These are phyloP conservation scores for Wickerhamiella cacticola DNA, from an alignment of 805 yeast species.

Conservation along the genomic window DNA sequence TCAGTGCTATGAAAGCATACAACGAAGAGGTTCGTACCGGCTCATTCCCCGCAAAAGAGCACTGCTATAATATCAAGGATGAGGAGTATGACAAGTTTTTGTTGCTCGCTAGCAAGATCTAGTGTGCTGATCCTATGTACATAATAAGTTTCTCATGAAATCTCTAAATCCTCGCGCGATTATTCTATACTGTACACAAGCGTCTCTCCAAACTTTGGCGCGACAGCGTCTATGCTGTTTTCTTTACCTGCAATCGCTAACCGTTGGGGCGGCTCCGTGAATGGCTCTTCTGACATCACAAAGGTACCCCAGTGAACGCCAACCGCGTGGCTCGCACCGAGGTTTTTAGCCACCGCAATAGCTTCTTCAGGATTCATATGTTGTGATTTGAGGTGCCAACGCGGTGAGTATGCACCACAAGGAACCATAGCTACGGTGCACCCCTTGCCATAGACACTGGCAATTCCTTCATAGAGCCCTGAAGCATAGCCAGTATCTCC, in stretches of 20 bases:
- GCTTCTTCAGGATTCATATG: constrained; percentile 79
- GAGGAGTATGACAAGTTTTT: constrained; percentile 42
- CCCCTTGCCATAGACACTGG: constrained; percentile 25
- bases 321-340: constrained; percentile 49
- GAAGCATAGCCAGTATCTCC: constrained; percentile 90
- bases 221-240: constrained; percentile 35
- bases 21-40: constrained; percentile 43
- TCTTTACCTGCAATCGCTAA: constrained; percentile 41
- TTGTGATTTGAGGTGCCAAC: constrained; percentile 86
- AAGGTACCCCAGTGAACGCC: constrained; percentile 98
- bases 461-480: constrained; percentile 58
- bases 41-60: constrained; percentile 52
- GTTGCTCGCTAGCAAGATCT: constrained; percentile 18
- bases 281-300: constrained; percentile 76
- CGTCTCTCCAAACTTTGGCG: constrained; percentile 70
- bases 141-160: neutral
- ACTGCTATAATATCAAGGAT: constrained; percentile 58
- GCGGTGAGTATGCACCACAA: constrained; percentile 90
- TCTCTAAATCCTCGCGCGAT: too few species aligned
- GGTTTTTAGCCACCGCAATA: constrained; percentile 48
- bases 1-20: constrained; percentile 43
- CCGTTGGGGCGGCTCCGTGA: constrained; percentile 63
- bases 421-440: constrained; percentile 39
- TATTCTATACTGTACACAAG: constrained; percentile 32
- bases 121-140: neutral